phyloP scores from a whole-genome alignment of 2,329 filamentous ascomycete genomes.

The Fusarium albosuccineum region DNA sequence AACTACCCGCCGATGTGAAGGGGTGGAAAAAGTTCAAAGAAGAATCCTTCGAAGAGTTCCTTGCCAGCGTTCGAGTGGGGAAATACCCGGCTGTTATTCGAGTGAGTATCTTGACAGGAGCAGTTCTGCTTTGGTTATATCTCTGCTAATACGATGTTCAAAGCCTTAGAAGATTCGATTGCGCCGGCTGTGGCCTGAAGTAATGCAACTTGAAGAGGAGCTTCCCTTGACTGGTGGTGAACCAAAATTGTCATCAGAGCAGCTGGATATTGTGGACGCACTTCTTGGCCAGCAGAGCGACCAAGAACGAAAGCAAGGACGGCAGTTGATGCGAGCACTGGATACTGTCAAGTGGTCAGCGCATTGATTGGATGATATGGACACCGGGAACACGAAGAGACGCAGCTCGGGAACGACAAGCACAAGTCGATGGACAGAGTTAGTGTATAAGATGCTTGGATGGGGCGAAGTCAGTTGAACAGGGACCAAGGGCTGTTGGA shows the following conservation, averaged over 20 bases:
- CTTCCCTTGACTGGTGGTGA: slow-evolving; percentile 5
- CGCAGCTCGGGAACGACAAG: not conserved
- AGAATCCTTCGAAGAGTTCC: slow-evolving; percentile 17
- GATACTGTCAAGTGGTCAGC: slow-evolving; percentile 4
- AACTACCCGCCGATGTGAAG: slow-evolving; percentile 21
- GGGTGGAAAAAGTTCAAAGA: slow-evolving; percentile 33
- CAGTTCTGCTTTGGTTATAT: not conserved
- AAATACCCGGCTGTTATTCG: slow-evolving; percentile 37
- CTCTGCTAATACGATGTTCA: slow-evolving; percentile 1
- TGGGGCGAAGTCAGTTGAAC: not conserved
- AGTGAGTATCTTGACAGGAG: slow-evolving; percentile 27
- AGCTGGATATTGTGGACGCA: slow-evolving; percentile 37
- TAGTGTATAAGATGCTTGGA: not conserved
- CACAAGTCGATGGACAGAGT: not conserved
- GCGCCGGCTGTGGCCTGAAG: slow-evolving; percentile 35
- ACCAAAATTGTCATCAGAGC: slow-evolving; percentile 27
- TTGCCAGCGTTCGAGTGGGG: slow-evolving; percentile 16
- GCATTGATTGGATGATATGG: not conserved
- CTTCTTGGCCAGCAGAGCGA: slow-evolving; percentile 30
- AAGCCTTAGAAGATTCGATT: slow-evolving; percentile 44
- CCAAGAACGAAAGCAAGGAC: slow-evolving; percentile 24
- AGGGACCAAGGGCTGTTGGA: not conserved
- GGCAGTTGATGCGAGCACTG: slow-evolving; percentile 14
- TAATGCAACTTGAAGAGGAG: slow-evolving; percentile 28
- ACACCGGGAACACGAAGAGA: not conserved